Conservation (phyloP, 2,329 filamentous ascomycete genomes). For the Dactylellina cionopaga region DNA sequence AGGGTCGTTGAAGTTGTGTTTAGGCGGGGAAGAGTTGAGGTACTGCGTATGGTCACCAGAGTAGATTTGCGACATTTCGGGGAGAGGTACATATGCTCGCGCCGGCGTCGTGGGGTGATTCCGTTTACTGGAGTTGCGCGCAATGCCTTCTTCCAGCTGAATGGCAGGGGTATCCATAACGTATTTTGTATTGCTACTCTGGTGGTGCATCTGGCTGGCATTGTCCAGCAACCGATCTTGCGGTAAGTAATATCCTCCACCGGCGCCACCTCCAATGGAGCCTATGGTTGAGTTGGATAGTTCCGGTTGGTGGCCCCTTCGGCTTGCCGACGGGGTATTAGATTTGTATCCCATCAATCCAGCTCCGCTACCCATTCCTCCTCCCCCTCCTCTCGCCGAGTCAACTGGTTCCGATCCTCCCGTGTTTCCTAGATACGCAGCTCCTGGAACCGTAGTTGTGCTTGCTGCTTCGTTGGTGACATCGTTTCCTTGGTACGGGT, state of each 20-base stretch:
- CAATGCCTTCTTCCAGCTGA: conserved; percentile 44
- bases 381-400: neutral
- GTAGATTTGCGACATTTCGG: conserved; percentile 50
- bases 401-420: conserved; percentile 16
- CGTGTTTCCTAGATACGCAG: conserved; percentile 8
- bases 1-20: conserved; percentile 49
- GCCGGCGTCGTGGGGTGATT: conserved; percentile 28
- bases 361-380: conserved; percentile 22
- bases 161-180: conserved; percentile 42
- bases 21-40: conserved; percentile 38
- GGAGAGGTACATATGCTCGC: conserved; percentile 37
- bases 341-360: conserved; percentile 39
- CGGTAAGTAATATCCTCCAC: conserved; percentile 27
- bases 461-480: neutral
- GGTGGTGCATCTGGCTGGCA: conserved; percentile 26
- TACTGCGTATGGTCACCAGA: conserved; percentile 49
- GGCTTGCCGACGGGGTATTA: conserved; percentile 9
- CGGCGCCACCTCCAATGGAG: conserved; percentile 6
- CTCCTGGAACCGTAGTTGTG: conserved; percentile 15
- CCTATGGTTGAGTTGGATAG: conserved; percentile 41
- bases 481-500: conserved; percentile 25
- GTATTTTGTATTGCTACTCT: conserved; percentile 44
- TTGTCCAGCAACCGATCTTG: conserved; percentile 44
- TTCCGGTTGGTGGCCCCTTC: conserved; percentile 46
- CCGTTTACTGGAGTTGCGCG: conserved; percentile 19